Conservation (phyloP, 2,329 filamentous ascomycete genomes). For the Penicillium sclerotiorum region DNA sequence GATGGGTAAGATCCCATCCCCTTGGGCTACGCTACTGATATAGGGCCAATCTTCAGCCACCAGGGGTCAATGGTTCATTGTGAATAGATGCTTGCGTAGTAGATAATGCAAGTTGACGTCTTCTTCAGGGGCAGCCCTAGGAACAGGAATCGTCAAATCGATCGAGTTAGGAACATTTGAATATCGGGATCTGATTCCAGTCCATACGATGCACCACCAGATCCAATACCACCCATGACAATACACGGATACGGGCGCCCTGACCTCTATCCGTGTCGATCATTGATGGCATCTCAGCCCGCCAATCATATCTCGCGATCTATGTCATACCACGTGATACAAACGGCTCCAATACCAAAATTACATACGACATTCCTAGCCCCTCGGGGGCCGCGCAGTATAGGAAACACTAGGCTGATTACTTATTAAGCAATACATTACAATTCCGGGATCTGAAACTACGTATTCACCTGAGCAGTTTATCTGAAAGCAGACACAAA, state of each 20-base stretch:
- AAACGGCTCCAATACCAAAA: conserved; percentile 12
- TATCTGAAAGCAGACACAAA: too few relatives aligned
- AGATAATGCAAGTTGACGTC: background rate
- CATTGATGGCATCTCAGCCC: conserved; percentile 24
- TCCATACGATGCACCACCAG: too few relatives aligned
- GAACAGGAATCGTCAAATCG: background rate
- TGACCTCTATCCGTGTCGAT: background rate
- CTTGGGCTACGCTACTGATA: background rate
- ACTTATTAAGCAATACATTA: too few relatives aligned
- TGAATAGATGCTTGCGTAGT: too few relatives aligned
- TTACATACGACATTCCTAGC: background rate
- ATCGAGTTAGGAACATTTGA: background rate
- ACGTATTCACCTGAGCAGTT: too few relatives aligned
- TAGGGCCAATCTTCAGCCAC: background rate
- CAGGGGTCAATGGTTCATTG: too few relatives aligned
- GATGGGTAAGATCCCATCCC: background rate
- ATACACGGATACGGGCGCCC: conserved; percentile 4
- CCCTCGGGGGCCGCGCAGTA: background rate
- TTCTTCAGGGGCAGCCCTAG: background rate
- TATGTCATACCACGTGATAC: conserved; percentile 4
- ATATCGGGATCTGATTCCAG: background rate
- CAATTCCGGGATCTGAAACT: too few relatives aligned
- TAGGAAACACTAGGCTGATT: too few relatives aligned
- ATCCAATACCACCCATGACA: too few relatives aligned
- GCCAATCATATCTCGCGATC: conserved; percentile 12